These are phyloP conservation scores for Wickerhamiella azymoides DNA, from an alignment of 805 yeast genomes.

Conservation along the genomic window DNA sequence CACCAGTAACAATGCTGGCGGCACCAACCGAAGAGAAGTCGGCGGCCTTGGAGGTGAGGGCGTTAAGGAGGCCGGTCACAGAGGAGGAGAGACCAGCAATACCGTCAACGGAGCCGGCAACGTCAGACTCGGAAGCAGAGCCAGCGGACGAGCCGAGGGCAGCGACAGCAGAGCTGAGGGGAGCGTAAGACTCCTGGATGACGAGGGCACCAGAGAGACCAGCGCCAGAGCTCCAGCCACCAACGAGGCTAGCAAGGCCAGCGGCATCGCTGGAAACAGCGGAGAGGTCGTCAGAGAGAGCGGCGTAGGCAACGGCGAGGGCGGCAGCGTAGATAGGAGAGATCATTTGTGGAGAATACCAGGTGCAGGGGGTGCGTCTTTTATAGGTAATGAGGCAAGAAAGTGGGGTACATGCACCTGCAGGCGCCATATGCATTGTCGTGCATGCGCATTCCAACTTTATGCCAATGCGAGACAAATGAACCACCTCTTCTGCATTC, in stretches of 20 bases:
- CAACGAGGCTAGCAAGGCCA: constrained; percentile 7
- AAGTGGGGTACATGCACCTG: not conserved
- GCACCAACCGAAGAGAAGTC: constrained; percentile 19
- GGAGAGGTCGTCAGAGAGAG: constrained; percentile 6
- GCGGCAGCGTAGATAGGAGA: constrained; percentile 11
- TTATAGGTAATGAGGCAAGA: not conserved
- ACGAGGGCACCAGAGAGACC: constrained; percentile 15
- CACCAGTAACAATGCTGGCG: constrained; percentile 16
- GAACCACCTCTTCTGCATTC: too few species aligned
- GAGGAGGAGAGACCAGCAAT: constrained; percentile 9
- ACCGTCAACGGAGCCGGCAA: constrained; percentile 6
- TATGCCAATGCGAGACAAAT: too few species aligned
- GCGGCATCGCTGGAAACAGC: constrained; percentile 38
- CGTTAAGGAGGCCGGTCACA: constrained; percentile 13
- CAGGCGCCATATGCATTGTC: not conserved
- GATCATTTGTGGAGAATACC: not conserved
- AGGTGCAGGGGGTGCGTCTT: not conserved
- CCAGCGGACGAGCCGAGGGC: constrained; percentile 6
- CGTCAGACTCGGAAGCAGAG: constrained; percentile 6
- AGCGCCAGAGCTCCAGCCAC: constrained; percentile 9
- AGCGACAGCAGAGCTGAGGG: constrained; percentile 8
- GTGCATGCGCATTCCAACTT: not conserved
- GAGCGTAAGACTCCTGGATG: constrained; percentile 13
- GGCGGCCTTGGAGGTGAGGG: constrained; percentile 15
- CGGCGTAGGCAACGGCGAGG: constrained; percentile 9